Evolutionary conservation across 176 grass and related monocot genomes (phyloP), one percentile per base, ranked within the genome.

Genomic region (Cenchrus fungigraminus): DNA sequence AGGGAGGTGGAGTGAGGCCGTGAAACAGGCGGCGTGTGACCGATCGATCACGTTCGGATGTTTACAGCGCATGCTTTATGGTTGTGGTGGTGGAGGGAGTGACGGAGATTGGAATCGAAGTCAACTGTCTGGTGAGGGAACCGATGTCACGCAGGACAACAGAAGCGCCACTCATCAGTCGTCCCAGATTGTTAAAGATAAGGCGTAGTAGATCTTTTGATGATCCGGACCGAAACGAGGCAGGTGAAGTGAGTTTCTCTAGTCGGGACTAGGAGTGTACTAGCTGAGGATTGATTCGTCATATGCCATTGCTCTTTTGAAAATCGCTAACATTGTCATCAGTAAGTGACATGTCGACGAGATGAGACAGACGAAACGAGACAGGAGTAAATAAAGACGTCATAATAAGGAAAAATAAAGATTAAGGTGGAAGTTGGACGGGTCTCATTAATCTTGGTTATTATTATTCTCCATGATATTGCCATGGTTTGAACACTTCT

Each of bases 21-120:
- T 56, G 78, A 52, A 81, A 46, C 68, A 3, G 86, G 31, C 73
- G 45, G 79, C 68, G 73, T 67, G 53, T 45, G 34, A 16, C 1
- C 47, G 78, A 77, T 86, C 78, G 78, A 77, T 86, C 78, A 74
- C 81, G 74, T 56, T 47, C 83, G 22, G 74, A 68, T 34, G 63
- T 19, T 57, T 28, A 5, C 19, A 11, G 52, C 54, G 52, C 82
- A 76, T 62, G 83, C 71, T 66, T 19, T n/a, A 12, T 5, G 64
- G 25, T 34, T 34, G 34, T 40, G 37, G 37, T 40, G n/a, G 58
- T 25, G 20, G 79, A 57, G 78, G 29, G 51, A 45, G 50, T 54
- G 65, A 22, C 50, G 51, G 34, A 9, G 51, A 55, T 70, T 11
- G 65, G 28, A 1, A 22, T 16, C 32, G 0, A 42, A 9, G 79